These are phyloP conservation scores for Penicillium arizonense DNA, from an alignment of 495 filamentous ascomycete species.

Conservation along the genomic window DNA sequence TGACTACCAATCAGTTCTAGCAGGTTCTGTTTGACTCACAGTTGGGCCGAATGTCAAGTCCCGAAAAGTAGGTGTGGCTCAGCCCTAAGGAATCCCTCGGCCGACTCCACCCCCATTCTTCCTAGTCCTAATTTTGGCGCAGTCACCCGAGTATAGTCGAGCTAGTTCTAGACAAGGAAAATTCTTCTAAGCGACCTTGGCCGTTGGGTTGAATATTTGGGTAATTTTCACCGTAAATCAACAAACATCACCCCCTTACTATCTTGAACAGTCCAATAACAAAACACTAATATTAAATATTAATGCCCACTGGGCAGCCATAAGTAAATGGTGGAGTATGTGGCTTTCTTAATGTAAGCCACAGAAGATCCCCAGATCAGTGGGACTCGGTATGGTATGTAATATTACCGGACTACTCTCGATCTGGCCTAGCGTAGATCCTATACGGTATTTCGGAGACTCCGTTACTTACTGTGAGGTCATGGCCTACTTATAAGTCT, in stretches of 20 bases:
- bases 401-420: not conserved
- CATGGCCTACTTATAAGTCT: conserved; percentile 14
- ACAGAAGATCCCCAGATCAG: not conserved
- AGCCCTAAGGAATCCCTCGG: conserved; percentile 16
- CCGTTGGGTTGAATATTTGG: not conserved
- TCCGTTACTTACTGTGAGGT: conserved; percentile 2
- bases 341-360: not conserved
- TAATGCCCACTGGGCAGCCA: not conserved
- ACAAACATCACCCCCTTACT: too few relatives aligned
- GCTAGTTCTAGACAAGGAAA: conserved; percentile 8
- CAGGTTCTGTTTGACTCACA: conserved; percentile 2
- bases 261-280: not conserved
- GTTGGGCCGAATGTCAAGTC: conserved; percentile 1
- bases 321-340: too few relatives aligned
- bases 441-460: conserved; percentile 6
- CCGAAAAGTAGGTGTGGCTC: conserved; percentile 22
- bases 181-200: conserved; percentile 4
- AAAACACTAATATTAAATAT: not conserved
- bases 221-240: not conserved
- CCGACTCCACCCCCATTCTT: conserved; percentile 6
- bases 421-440: not conserved
- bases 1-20: not conserved
- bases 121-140: conserved; percentile 19
- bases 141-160: conserved; percentile 7
- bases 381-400: not conserved